These are phyloP conservation scores for Talaromyces sp. DNA, from an alignment of 2,329 filamentous ascomycete species.

Conservation along the genomic window DNA sequence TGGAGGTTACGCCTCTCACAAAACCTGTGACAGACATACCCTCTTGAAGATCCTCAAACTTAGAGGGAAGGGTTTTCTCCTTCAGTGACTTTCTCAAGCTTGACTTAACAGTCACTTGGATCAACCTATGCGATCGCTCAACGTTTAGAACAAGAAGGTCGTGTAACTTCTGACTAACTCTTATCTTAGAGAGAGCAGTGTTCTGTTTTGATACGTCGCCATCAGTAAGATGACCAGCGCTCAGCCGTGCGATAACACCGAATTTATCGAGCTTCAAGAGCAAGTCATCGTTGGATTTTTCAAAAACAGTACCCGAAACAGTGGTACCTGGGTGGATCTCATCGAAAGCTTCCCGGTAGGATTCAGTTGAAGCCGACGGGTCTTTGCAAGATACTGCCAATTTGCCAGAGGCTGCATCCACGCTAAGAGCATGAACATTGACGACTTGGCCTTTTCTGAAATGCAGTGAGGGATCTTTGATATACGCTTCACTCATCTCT, in stretches of 20 bases:
- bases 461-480: constrained; percentile 80
- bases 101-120: constrained; percentile 76
- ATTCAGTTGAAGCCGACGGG: constrained; percentile 69
- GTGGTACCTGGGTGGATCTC: constrained; percentile 66
- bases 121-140: constrained; percentile 66
- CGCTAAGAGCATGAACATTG: constrained; percentile 77
- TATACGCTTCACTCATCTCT: constrained; percentile 97
- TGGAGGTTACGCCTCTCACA: constrained; percentile 74
- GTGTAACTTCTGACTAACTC: constrained; percentile 74
- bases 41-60: constrained; percentile 64
- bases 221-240: constrained; percentile 75
- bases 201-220: constrained; percentile 73
- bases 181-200: constrained; percentile 71
- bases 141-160: constrained; percentile 86
- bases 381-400: constrained; percentile 93
- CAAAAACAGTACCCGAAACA: constrained; percentile 72
- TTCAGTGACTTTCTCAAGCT: constrained; percentile 71
- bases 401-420: constrained; percentile 64
- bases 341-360: constrained; percentile 67
- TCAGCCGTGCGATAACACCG: constrained; percentile 71
- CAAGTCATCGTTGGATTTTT: constrained; percentile 71
- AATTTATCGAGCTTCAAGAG: constrained; percentile 69
- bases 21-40: constrained; percentile 69
- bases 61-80: constrained; percentile 63
- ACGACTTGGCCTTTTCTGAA: constrained; percentile 89